Conservation (phyloP, 2,329 filamentous ascomycete genomes). For the Colletotrichum karsti region DNA sequence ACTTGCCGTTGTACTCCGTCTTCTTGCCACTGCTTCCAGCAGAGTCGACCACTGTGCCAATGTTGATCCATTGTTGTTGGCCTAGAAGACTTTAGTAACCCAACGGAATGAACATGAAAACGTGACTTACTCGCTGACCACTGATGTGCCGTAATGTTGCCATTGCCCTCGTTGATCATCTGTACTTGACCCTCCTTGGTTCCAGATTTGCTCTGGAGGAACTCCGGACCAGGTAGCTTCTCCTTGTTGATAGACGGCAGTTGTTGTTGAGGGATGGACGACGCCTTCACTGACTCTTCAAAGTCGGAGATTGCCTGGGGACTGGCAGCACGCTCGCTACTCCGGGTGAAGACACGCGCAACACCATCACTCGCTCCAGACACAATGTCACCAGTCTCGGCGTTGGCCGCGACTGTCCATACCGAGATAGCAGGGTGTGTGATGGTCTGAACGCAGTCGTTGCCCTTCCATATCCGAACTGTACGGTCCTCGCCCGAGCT, state of each 20-base stretch:
- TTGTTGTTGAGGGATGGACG: constrained; percentile 88
- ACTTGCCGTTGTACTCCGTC: constrained; percentile 80
- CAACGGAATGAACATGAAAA: no score
- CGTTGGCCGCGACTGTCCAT: constrained; percentile 88
- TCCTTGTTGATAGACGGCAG: constrained; percentile 89
- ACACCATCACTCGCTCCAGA: constrained; percentile 90
- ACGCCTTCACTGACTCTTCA: constrained; percentile 82
- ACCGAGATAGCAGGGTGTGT: constrained; percentile 97
- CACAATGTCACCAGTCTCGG: constrained; percentile 89
- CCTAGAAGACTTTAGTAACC: constrained; percentile 45
- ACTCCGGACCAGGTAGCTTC: constrained; percentile 87
- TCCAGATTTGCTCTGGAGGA: constrained; percentile 81
- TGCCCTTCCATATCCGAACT: constrained; percentile 85
- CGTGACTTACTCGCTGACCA: constrained; percentile 74
- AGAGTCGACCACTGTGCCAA: constrained; percentile 94
- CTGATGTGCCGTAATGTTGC: constrained; percentile 84
- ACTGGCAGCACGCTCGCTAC: constrained; percentile 73
- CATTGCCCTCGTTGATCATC: constrained; percentile 86
- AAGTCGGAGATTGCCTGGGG: constrained; percentile 76
- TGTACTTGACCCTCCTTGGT: constrained; percentile 97
- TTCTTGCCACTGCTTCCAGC: constrained; percentile 85
- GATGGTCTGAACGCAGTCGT: constrained; percentile 90
- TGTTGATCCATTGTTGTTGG: constrained; percentile 80
- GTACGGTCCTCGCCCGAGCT: constrained; percentile 97
- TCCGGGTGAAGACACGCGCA: constrained; percentile 84